Conservation (phyloP, 2,329 filamentous ascomycete species). For the Aspergillus thermomutatus region DNA sequence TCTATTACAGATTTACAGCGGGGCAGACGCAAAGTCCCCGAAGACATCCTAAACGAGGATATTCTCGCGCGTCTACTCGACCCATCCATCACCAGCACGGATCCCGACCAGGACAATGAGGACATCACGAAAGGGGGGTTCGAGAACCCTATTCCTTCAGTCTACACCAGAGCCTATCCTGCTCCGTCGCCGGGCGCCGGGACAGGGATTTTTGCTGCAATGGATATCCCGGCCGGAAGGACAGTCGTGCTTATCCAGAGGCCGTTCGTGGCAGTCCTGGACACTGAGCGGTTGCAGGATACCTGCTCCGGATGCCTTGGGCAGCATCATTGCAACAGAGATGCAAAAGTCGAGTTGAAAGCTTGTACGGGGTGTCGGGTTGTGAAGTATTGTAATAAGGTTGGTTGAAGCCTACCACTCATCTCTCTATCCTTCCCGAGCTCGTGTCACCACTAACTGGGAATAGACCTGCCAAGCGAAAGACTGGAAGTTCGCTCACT, state of each 20-base stretch:
- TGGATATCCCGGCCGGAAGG: constrained; percentile 47
- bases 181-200: constrained; percentile 36
- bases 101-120: not conserved
- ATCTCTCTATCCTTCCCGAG: not conserved
- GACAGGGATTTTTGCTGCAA: constrained; percentile 54
- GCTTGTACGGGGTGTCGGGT: constrained; percentile 57
- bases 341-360: constrained; percentile 37
- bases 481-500: constrained; percentile 59
- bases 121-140: not conserved
- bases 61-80: not conserved
- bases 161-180: constrained; percentile 23
- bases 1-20: not conserved
- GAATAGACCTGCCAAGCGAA: constrained; percentile 55
- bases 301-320: constrained; percentile 59
- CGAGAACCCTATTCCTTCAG: constrained; percentile 10
- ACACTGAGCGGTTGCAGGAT: constrained; percentile 49
- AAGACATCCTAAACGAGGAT: not conserved
- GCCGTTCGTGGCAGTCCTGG: constrained; percentile 54
- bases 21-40: not conserved
- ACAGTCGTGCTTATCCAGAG: constrained; percentile 48
- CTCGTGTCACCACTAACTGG: not conserved
- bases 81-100: not conserved
- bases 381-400: constrained; percentile 60
- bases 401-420: constrained; percentile 29
- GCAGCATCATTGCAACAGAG: constrained; percentile 27